Base-by-base conservation (phyloP, 331 rosid genomes). In the Phaseolus coccineus region DNA sequence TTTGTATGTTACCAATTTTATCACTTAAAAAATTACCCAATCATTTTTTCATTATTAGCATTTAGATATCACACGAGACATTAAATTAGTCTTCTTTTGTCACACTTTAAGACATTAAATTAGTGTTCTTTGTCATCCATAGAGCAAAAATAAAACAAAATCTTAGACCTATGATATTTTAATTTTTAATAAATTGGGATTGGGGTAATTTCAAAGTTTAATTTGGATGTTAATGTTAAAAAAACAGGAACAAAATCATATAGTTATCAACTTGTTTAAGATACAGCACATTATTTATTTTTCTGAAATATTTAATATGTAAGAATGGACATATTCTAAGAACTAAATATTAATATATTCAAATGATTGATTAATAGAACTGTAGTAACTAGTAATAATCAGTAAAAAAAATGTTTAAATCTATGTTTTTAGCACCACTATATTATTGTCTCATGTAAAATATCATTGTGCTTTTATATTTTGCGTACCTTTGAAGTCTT, bases 351-450 rank as follows among this genome's bases (percentile, higher is more conserved):
- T 46, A 68, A 6, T 68, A 44, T 44, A 68, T 22, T 22, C 55
- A 44, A 42, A 67, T 68, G 33, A 39, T 65, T 39, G 14, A 24
- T 67, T 11, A 22, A 11, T 16, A 37, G 40, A 4, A 65, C 51
- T 68, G 37, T 68, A 13, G 12, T 44, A 68, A 68, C 55, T 24
- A 68, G 55, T 40, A 67, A 67, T 10, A 35, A 40, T 65, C 37
- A 33, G 37, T 33, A 33, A 33, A 33, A 33, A 33, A 33, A 30
- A 30, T 30, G 31, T 30, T 30, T 30, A 19, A 19, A 19, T 19
- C 22, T 19, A 19, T 19, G 22, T 19, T 19, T 19, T 19, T 19
- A 19, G 22, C 22, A 19, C 22, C 22, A 19, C 22, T 19, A 19
- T 19, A 19, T 19, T 19, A 19, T 19, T 19, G 22, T 19, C 22